Percentiles rank a stretch among this genome's conserved stretches.
Evolutionary conservation across 805 yeast species (phyloP).

Genomic region (Tetrapisispora fleetii): DNA sequence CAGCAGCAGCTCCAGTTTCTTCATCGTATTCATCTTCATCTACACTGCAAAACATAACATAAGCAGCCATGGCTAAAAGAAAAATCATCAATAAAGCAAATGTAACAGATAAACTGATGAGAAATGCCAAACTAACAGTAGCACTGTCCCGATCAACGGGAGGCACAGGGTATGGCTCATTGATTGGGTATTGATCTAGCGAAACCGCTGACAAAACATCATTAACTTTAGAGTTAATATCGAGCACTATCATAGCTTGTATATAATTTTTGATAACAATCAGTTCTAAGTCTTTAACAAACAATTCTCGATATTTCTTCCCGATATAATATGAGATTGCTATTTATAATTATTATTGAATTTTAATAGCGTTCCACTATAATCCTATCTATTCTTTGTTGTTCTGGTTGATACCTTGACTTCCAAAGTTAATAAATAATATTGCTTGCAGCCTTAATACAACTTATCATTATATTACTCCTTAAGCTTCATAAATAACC

Average conservation of each 20-base stretch:
- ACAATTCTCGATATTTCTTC: neutral
- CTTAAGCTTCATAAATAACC: too few species aligned
- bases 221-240: neutral
- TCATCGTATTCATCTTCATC: constrained; percentile 29
- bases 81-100: constrained; percentile 27
- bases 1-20: constrained; percentile 13
- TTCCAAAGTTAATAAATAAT: too few species aligned
- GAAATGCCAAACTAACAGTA: constrained; percentile 26
- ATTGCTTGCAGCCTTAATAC: too few species aligned
- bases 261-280: neutral
- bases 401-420: neutral
- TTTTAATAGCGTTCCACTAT: neutral
- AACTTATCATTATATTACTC: too few species aligned
- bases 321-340: neutral
- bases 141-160: constrained; percentile 22
- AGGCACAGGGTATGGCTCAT: constrained; percentile 13
- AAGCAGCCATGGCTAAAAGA: constrained; percentile 23
- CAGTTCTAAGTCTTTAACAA: neutral
- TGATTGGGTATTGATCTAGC: neutral
- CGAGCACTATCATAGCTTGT: neutral
- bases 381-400: neutral
- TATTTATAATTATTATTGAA: too few species aligned
- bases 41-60: constrained; percentile 26
- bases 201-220: neutral
- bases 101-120: constrained; percentile 28